Evolutionary conservation across 176 grass and related monocot genomes (phyloP).

Genomic region (Oryza coarctata): DNA sequence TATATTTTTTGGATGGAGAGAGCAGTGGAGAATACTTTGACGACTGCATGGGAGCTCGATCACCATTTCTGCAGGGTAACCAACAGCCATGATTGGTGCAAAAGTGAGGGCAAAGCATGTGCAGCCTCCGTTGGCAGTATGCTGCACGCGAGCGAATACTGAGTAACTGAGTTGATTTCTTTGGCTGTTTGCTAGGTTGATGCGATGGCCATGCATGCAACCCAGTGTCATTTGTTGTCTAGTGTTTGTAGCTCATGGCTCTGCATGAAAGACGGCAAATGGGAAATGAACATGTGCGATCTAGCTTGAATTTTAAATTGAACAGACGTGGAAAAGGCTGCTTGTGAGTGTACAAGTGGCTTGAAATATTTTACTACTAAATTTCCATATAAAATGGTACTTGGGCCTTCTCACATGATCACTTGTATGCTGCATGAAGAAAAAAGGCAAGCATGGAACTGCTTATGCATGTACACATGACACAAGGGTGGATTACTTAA

Average conservation of each 20-base stretch:
- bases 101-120: conserved; percentile 34
- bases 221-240: background rate
- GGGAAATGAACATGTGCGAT: background rate
- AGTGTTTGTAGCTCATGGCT: background rate
- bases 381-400: background rate
- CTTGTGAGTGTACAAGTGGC: background rate
- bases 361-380: background rate
- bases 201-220: background rate
- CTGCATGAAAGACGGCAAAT: background rate
- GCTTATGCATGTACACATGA: background rate
- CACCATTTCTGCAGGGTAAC: background rate
- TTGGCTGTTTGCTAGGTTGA: background rate
- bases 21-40: conserved; percentile 40
- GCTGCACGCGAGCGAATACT: conserved; percentile 33
- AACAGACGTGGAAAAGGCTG: background rate
- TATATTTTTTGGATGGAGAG: too few species aligned
- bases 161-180: background rate
- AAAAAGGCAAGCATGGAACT: background rate
- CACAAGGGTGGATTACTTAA: background rate
- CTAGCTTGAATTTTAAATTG: background rate
- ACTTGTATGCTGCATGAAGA: background rate
- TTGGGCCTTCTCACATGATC: background rate
- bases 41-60: background rate
- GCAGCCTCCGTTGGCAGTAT: conserved; percentile 24
- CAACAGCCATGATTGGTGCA: conserved; percentile 27